Evolutionary conservation across 2,329 filamentous ascomycete species (phyloP).

Genomic region (Pseudohalonectria lignicola): DNA sequence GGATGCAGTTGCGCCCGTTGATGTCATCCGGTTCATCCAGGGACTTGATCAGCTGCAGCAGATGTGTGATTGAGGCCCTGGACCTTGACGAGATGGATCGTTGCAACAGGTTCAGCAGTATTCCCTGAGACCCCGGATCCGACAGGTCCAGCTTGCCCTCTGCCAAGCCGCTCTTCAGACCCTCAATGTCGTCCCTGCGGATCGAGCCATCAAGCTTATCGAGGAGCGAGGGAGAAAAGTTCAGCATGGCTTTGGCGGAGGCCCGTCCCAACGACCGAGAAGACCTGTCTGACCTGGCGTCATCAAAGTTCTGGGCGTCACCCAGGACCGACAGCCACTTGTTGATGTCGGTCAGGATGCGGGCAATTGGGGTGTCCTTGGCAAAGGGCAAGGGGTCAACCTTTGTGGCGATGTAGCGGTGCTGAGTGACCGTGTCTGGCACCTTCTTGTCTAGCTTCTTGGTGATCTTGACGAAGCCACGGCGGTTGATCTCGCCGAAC

Average conservation of each 20-base stretch:
- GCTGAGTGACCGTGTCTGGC: constrained; percentile 62
- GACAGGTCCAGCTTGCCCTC: constrained; percentile 44
- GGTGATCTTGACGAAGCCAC: constrained; percentile 95
- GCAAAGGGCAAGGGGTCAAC: constrained; percentile 85
- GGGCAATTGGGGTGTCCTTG: constrained; percentile 46
- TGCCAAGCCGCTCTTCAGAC: constrained; percentile 44
- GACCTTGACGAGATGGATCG: constrained; percentile 62
- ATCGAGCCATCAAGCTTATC: constrained; percentile 66
- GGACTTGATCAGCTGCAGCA: constrained; percentile 57
- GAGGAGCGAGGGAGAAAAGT: constrained; percentile 55
- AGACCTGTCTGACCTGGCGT: constrained; percentile 64
- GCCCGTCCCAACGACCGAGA: constrained; percentile 66
- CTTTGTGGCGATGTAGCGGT: constrained; percentile 79
- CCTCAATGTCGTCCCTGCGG: constrained; percentile 51
- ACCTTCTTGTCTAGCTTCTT: constrained; percentile 99
- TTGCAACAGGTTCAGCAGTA: constrained; percentile 75
- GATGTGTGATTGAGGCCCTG: constrained; percentile 56
- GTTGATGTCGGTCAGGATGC: constrained; percentile 58
- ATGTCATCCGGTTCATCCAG: constrained; percentile 86
- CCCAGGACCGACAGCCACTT: constrained; percentile 80
- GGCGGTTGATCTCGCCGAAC: constrained; percentile 94
- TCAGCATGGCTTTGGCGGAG: constrained; percentile 64
- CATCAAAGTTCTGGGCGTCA: constrained; percentile 66
- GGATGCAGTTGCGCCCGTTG: constrained; percentile 86
- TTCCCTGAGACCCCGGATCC: constrained; percentile 44